phyloP scores from a whole-genome alignment of 306 rosid genomes.

The Astragalus membranaceus region DNA sequence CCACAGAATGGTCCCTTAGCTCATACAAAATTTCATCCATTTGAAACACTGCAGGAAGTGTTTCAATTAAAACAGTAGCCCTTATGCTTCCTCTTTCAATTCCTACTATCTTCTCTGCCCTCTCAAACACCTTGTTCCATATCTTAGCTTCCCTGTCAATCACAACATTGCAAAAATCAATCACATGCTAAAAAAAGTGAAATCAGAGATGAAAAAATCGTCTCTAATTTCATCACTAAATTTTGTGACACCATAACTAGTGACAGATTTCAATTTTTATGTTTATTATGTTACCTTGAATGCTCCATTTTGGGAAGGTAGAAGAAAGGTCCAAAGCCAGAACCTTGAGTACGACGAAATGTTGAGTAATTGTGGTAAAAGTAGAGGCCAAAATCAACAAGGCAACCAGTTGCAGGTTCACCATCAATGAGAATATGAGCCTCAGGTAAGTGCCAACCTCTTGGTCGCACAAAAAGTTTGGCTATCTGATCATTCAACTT shows the following conservation, averaged over 20 bases:
- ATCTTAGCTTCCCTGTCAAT: constrained; percentile 77
- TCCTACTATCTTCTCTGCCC: constrained; percentile 66
- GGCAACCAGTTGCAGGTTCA: constrained; percentile 77
- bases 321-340: constrained; percentile 86
- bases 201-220: too few species aligned
- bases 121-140: constrained; percentile 86
- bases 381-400: constrained; percentile 86
- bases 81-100: constrained; percentile 87
- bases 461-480: constrained; percentile 81
- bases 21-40: constrained; percentile 92
- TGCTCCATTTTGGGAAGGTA: constrained; percentile 96
- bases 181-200: too few species aligned
- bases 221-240: too few species aligned
- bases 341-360: constrained; percentile 62
- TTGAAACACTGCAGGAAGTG: constrained; percentile 88
- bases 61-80: constrained; percentile 83
- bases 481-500: constrained; percentile 71
- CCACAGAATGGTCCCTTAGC: constrained; percentile 78
- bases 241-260: too few species aligned
- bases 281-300: constrained; percentile 47
- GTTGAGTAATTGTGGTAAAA: constrained; percentile 58
- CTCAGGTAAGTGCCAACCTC: constrained; percentile 97
- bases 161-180: neutral
- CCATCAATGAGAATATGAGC: constrained; percentile 84
- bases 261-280: too few species aligned